Evolutionary conservation across 257 asterid genomes (phyloP).

Genomic region (Primulina tabacum): DNA sequence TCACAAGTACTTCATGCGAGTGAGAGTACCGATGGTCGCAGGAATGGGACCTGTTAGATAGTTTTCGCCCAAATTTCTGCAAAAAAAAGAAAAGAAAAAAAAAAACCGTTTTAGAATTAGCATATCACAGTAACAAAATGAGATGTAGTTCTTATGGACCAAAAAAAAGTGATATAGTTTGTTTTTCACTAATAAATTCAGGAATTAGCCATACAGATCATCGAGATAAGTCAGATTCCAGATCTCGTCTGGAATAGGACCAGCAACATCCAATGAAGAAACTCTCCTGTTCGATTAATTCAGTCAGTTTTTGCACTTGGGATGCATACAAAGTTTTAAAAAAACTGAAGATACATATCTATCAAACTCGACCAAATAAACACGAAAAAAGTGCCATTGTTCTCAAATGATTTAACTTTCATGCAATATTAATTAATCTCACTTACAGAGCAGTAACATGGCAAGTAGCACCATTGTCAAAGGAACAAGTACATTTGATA

Average conservation of each 20-base stretch:
- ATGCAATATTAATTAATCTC: neutral
- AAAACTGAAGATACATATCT: neutral
- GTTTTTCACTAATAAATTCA: neutral
- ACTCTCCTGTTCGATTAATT: slow-evolving; percentile 33
- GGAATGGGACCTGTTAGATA: slow-evolving; percentile 60
- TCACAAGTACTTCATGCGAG: slow-evolving; percentile 67
- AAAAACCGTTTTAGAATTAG: neutral
- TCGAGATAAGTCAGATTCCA: slow-evolving; percentile 50
- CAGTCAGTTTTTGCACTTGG: neutral
- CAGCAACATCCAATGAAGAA: slow-evolving; percentile 27
- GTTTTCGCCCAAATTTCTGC: slow-evolving; percentile 59
- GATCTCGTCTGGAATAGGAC: slow-evolving; percentile 46
- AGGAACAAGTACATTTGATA: slow-evolving; percentile 46
- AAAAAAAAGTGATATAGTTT: neutral
- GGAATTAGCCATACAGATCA: slow-evolving; percentile 35
- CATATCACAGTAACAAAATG: neutral
- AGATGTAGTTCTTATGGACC: neutral
- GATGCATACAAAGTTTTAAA: neutral
- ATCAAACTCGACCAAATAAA: neutral
- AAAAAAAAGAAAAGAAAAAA: neutral
- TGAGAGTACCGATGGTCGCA: slow-evolving; percentile 51
- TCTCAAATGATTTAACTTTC: neutral
- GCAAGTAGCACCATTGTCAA: slow-evolving; percentile 29
- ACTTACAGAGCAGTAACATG: slow-evolving; percentile 47
- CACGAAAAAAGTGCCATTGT: neutral